Percentiles rank a stretch among this genome's conserved stretches.
phyloP scores from a whole-genome alignment of 192 early-diverging fungal genomes.

The Chytriomyces sp. region DNA sequence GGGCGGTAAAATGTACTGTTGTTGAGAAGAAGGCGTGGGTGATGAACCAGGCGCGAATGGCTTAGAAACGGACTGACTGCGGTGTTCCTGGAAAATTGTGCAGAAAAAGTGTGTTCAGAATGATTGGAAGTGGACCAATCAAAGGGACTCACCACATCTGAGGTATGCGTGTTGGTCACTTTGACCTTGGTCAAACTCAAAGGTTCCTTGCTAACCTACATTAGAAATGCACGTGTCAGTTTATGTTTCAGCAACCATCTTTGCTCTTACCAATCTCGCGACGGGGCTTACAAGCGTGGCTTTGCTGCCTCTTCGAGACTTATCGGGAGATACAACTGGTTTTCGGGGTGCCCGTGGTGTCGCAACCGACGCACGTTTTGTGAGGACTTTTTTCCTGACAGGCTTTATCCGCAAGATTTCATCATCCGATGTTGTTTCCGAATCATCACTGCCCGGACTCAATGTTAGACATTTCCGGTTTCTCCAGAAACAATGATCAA shows the following conservation, averaged over 20 bases:
- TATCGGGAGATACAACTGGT: not conserved
- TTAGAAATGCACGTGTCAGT: not conserved
- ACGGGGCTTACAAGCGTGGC: not conserved
- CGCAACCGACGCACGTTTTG: not conserved
- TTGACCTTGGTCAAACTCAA: constrained; percentile 15
- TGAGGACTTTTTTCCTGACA: constrained; percentile 39
- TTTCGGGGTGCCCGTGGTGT: not conserved
- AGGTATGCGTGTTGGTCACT: not conserved
- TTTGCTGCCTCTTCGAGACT: not conserved
- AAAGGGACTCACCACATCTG: no score
- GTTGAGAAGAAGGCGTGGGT: no score
- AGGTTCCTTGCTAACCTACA: constrained; percentile 3
- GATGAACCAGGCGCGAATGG: no score
- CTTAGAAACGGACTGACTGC: no score
- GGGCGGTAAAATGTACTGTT: no score
- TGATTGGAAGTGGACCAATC: no score
- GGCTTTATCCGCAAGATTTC: constrained; percentile 33
- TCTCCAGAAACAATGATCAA: not conserved
- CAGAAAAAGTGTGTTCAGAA: no score
- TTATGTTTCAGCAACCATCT: not conserved
- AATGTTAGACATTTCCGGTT: not conserved
- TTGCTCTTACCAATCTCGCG: not conserved
- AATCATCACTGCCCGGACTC: constrained; percentile 17
- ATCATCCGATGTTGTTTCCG: constrained; percentile 50
- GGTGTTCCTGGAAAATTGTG: no score